Evolutionary conservation across 768 basidiomycete genomes (phyloP).

Genomic region (Dioszegia crocea): DNA sequence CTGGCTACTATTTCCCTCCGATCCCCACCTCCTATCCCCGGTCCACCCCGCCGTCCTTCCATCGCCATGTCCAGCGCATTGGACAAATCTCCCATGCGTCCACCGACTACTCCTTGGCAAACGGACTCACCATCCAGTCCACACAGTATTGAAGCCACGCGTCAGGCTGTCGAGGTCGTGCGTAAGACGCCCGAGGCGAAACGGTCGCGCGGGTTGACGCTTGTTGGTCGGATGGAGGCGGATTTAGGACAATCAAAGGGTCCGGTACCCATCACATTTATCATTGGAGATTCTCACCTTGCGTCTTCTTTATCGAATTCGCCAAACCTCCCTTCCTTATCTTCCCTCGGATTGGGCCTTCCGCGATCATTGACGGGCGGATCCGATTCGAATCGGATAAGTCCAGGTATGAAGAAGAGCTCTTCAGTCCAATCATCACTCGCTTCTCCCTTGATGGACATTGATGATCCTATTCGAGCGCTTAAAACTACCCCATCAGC

Average conservation of each 20-base stretch:
- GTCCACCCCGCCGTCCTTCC: neutral
- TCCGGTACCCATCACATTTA: conserved; percentile 46
- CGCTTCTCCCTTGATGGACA: conserved; percentile 6
- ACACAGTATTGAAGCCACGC: conserved; percentile 32
- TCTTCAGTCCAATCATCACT: neutral
- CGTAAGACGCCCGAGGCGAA: conserved; percentile 23
- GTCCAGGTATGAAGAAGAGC: neutral
- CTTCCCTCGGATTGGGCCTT: neutral
- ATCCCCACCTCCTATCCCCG: neutral
- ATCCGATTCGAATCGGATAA: no score
- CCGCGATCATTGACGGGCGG: neutral
- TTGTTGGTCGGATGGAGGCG: conserved; percentile 45
- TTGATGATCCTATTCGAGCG: neutral
- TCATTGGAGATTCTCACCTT: conserved; percentile 9
- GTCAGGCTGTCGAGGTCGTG: conserved; percentile 34
- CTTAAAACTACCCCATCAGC: conserved; percentile 10
- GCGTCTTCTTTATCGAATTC: neutral
- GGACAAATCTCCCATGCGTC: neutral
- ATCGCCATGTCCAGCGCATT: neutral
- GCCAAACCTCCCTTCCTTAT: neutral
- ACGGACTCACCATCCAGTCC: conserved; percentile 34
- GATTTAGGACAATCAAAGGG: conserved; percentile 38
- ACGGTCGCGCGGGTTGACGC: conserved; percentile 29
- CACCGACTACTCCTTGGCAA: conserved; percentile 11
- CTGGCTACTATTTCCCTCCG: neutral